Evolutionary conservation across 2,329 filamentous ascomycete species (phyloP).

Genomic region (Trichoderma citrinoviride): DNA sequence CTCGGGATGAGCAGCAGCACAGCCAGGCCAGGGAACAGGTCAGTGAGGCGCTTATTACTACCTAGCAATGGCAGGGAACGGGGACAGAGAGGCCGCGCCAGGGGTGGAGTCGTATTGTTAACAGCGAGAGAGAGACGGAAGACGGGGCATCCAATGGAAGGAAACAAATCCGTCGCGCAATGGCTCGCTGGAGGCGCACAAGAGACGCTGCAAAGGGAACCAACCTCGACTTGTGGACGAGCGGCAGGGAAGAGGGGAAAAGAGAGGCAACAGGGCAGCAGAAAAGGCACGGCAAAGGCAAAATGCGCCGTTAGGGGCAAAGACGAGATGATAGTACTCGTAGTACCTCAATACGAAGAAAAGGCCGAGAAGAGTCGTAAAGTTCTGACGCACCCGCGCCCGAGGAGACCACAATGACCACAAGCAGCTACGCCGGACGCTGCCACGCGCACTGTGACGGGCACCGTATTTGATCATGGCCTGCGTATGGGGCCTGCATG

Average conservation of each 20-base stretch:
- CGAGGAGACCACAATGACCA: neutral
- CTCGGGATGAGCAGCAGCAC: no score
- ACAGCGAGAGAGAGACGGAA: no score
- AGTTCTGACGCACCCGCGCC: slow-evolving; percentile 19
- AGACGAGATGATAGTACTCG: no score
- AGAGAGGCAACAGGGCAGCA: neutral
- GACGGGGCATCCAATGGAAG: no score
- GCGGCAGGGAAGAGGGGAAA: neutral
- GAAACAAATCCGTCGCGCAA: no score
- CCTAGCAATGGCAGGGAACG: no score
- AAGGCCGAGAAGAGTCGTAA: slow-evolving; percentile 4
- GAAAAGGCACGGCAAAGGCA: neutral
- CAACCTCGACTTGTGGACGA: no score
- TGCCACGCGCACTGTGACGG: neutral
- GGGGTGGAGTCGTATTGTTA: no score
- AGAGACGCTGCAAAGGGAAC: no score
- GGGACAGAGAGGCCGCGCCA: no score
- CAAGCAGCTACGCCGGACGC: neutral
- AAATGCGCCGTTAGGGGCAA: neutral
- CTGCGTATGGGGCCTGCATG: neutral
- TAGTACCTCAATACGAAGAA: slow-evolving; percentile 17
- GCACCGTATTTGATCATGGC: neutral
- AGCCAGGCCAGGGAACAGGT: neutral
- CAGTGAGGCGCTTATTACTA: neutral
- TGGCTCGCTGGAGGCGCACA: no score